phyloP scores from a whole-genome alignment of 1,139 yeast genomes.

The Geotrichum siamense region DNA sequence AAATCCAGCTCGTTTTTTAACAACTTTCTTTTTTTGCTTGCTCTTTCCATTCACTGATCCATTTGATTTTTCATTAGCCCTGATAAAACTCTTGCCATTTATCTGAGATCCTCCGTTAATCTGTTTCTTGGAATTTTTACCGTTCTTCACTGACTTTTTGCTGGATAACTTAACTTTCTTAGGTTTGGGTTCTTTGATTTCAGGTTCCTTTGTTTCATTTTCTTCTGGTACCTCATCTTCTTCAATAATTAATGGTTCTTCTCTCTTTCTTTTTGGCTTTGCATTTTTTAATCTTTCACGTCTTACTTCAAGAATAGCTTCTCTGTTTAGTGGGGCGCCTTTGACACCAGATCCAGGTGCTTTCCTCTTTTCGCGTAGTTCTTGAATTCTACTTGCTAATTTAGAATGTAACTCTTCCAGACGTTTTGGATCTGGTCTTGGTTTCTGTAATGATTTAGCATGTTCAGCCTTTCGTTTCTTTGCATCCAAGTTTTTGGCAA shows the following conservation, averaged over 20 bases:
- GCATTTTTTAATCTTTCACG: conserved; percentile 36
- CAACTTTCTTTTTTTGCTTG: conserved; percentile 9
- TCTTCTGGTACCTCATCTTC: conserved; percentile 21
- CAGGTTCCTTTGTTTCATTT: not conserved
- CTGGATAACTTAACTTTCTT: not conserved
- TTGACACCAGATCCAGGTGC: conserved; percentile 79
- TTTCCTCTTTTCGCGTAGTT: conserved; percentile 70
- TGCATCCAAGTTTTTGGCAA: not conserved
- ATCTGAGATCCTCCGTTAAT: not conserved
- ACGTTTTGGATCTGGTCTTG: conserved; percentile 34
- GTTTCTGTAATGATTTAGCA: conserved; percentile 34
- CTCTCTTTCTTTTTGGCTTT: conserved; percentile 26
- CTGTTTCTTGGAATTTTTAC: not conserved
- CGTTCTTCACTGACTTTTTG: not conserved
- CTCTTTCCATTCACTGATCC: not conserved
- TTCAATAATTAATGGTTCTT: conserved; percentile 1
- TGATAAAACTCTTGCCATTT: not conserved
- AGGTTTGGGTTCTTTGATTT: conserved; percentile 1
- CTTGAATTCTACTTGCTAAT: conserved; percentile 63
- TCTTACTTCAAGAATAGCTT: conserved; percentile 38
- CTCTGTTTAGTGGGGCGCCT: conserved; percentile 67
- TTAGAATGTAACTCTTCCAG: conserved; percentile 61
- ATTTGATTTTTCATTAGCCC: not conserved
- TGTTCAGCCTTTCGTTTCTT: conserved; percentile 7
- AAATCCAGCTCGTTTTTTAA: conserved; percentile 15